Evolutionary conservation across 306 rosid genomes (phyloP).

Genomic region (Hippophae gyantsensis): DNA sequence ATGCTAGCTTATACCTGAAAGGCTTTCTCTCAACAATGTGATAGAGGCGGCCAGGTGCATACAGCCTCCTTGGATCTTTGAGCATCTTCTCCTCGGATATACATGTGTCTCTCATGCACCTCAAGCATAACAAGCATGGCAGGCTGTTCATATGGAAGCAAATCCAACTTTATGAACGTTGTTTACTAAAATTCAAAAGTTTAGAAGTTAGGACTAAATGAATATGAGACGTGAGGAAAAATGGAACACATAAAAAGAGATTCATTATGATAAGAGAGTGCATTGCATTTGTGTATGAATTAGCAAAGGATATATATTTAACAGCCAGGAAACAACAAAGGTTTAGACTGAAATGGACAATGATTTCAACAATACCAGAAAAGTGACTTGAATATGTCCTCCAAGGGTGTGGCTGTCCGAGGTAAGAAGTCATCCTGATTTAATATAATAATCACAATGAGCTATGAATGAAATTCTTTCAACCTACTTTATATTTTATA

Average conservation of each 20-base stretch:
- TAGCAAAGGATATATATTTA: too few relatives aligned
- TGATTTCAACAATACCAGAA: constrained; percentile 54
- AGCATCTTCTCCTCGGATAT: constrained; percentile 70
- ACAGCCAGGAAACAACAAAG: too few relatives aligned
- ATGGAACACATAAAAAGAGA: too few relatives aligned
- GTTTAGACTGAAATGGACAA: not conserved
- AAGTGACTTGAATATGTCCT: constrained; percentile 91
- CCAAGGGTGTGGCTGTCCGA: constrained; percentile 94
- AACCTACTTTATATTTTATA: not conserved
- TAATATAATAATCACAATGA: constrained; percentile 23
- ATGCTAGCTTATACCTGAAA: constrained; percentile 44
- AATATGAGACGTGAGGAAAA: too few relatives aligned
- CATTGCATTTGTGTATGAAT: too few relatives aligned
- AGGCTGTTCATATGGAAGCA: constrained; percentile 35
- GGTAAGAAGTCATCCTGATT: constrained; percentile 94
- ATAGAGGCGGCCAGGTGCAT: constrained; percentile 91
- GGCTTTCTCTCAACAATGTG: constrained; percentile 92
- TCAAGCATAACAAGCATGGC: constrained; percentile 75
- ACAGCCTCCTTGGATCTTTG: constrained; percentile 93
- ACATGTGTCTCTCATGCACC: constrained; percentile 87
- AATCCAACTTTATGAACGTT: constrained; percentile 13
- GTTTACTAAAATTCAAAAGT: not conserved
- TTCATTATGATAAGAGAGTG: too few relatives aligned
- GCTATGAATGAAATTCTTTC: constrained; percentile 2
- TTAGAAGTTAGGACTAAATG: too few relatives aligned